Percentiles rank a stretch among this genome's conserved stretches.
Evolutionary conservation across 2,329 filamentous ascomycete species (phyloP).

Genomic region (Fusarium robinianum): DNA sequence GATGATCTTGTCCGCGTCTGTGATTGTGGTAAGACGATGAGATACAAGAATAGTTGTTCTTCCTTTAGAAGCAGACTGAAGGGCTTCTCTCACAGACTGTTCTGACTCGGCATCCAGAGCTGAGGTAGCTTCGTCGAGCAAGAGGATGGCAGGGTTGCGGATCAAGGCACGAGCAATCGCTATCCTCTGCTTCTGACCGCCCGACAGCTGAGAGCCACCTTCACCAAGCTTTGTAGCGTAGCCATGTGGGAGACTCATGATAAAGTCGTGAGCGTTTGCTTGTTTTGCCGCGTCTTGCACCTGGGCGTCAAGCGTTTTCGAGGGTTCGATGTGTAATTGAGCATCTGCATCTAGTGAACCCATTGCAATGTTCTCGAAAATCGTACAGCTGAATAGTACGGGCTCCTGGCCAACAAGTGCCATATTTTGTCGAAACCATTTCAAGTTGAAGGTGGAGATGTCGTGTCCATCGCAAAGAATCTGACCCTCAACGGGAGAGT

Average conservation of each 20-base stretch:
- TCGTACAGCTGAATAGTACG: conserved; percentile 50
- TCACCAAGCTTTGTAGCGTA: background rate
- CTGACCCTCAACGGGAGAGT: conserved; percentile 49
- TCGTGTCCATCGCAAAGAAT: conserved; percentile 45
- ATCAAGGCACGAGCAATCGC: background rate
- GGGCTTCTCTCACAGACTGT: background rate
- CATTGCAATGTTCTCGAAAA: conserved; percentile 49
- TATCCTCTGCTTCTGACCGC: background rate
- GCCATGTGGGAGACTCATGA: background rate
- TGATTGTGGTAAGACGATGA: conserved; percentile 61
- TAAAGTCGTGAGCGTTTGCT: background rate
- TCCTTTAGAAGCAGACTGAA: conserved; percentile 48
- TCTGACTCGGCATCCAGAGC: background rate
- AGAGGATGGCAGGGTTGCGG: background rate
- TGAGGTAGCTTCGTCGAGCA: background rate
- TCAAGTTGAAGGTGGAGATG: conserved; percentile 45
- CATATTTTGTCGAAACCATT: conserved; percentile 54
- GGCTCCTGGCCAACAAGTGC: conserved; percentile 54
- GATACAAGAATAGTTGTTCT: conserved; percentile 66
- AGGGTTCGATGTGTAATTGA: too few relatives aligned
- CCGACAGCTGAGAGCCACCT: background rate
- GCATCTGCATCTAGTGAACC: too few relatives aligned
- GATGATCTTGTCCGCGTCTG: conserved; percentile 63
- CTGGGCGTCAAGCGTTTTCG: too few relatives aligned
- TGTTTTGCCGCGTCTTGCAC: too few relatives aligned